Evolutionary conservation across 139 green algal species (phyloP), one percentile per base, ranked within the genome.

Genomic region (Ettlia oleoabundans): DNA sequence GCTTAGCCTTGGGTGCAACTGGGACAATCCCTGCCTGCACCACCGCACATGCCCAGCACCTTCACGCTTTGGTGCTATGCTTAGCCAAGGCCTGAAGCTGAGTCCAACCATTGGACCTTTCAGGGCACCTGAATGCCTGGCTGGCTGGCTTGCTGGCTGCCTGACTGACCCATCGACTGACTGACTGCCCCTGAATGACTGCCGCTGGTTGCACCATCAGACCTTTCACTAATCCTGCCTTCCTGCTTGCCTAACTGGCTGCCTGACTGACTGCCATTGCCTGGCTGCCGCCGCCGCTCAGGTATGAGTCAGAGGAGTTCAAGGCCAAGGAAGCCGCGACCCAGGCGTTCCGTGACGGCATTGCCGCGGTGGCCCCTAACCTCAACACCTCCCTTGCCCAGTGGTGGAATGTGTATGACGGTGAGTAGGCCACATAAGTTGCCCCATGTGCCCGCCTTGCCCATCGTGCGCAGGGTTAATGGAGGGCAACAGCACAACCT

Each of bases 261-360:
- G 47, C 47, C 47, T 58, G 15, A 15, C 47, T 15, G 15, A 58
- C 47, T 58, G 47, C 47, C 47, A 58, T 26, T 30, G 30, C 63
- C 1, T 35, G 6, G 26, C 37, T 8, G 13, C 37, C 37, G 9
- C 41, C 1, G 10, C 8, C 6, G 0, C 10, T 18, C 71, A 78
- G 73, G 73, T 80, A 70, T 13, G 85, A 33, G 51, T 82, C 83
- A 8, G n/a, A 37, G 0, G 86, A 91, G 71, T 93, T 93, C 55
- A 8, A 38, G 38, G n/a, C 2, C 3, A 87, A 89, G 55, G 74
- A 67, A n/a, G 77, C 18, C 21, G 69, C 78, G 24, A 80, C 70
- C 7, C 18, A 62, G 72, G 43, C 77, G 3, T 37, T 87, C n/a
- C 64, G 82, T 2, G 52, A 37, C 21, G 52, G 3, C 30, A 67